These are phyloP conservation scores for Zymoseptoria passerinii DNA, from an alignment of 2,329 filamentous ascomycete genomes.

Conservation along the genomic window DNA sequence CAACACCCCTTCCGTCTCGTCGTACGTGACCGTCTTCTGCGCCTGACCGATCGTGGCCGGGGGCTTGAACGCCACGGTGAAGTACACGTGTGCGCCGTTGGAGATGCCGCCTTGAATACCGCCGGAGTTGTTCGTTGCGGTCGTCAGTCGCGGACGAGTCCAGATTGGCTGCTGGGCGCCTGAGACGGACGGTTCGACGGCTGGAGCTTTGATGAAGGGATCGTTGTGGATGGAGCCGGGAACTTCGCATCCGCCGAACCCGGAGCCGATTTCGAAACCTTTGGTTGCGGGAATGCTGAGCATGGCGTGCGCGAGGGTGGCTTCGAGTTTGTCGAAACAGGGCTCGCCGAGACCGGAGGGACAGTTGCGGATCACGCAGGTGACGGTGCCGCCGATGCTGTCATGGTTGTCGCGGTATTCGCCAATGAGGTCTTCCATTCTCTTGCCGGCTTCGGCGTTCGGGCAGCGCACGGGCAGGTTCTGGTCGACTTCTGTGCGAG, in stretches of 20 bases:
- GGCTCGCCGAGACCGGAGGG: conserved; percentile 87
- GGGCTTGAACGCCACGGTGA: conserved; percentile 90
- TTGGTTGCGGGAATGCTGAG: conserved; percentile 91
- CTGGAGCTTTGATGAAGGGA: conserved; percentile 59
- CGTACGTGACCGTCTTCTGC: conserved; percentile 75
- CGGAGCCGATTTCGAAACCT: conserved; percentile 90
- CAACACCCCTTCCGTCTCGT: conserved; percentile 64
- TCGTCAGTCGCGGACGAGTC: conserved; percentile 58
- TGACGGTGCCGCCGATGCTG: conserved; percentile 90
- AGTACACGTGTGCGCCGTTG: conserved; percentile 90
- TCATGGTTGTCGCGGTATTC: conserved; percentile 70
- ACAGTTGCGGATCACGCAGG: conserved; percentile 80
- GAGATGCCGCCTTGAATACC: conserved; percentile 93
- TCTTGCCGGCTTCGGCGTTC: conserved; percentile 51
- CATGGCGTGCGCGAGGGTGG: conserved; percentile 85
- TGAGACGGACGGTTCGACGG: conserved; percentile 38
- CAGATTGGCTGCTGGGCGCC: conserved; percentile 21
- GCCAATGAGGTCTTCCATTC: conserved; percentile 74
- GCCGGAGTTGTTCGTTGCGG: conserved; percentile 89
- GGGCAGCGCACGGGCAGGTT: conserved; percentile 86
- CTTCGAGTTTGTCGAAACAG: conserved; percentile 92
- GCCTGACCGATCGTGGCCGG: conserved; percentile 86
- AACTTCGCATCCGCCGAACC: conserved; percentile 79
- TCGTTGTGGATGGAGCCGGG: conserved; percentile 91
- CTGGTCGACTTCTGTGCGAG: conserved; percentile 68